Conservation (phyloP, 495 filamentous ascomycete genomes). For the Sabuloglossum arenarium region DNA sequence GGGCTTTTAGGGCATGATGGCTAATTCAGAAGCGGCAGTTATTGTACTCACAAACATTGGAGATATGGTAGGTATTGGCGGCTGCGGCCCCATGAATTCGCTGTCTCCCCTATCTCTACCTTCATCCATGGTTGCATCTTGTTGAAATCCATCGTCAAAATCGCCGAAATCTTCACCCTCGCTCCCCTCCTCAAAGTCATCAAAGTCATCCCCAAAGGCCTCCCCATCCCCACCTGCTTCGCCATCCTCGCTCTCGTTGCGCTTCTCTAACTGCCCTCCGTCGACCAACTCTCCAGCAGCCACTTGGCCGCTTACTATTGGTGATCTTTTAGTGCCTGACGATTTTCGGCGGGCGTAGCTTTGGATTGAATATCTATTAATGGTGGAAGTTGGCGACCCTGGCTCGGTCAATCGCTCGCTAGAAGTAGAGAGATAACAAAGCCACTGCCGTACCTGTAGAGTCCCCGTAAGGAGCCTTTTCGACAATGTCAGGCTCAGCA, state of each 20-base stretch:
- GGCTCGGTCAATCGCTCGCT: slow-evolving; percentile 35
- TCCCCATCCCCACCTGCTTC: slow-evolving; percentile 12
- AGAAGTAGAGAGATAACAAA: slow-evolving; percentile 6
- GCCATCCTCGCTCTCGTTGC: slow-evolving; percentile 22
- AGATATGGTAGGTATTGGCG: slow-evolving; percentile 17
- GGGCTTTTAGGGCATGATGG: background rate
- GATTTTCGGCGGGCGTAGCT: slow-evolving; percentile 11
- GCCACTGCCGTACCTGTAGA: background rate
- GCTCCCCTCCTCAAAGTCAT: slow-evolving; percentile 78
- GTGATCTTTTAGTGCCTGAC: slow-evolving; percentile 5
- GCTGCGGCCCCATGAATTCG: slow-evolving; percentile 2
- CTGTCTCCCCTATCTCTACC: slow-evolving; percentile 17
- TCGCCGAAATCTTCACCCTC: slow-evolving; percentile 67
- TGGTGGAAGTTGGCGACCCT: slow-evolving; percentile 27
- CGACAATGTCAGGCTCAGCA: slow-evolving; percentile 45
- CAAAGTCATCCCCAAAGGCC: slow-evolving; percentile 76
- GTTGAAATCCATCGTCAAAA: slow-evolving; percentile 73
- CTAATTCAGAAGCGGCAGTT: background rate
- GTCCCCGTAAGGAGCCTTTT: slow-evolving; percentile 14
- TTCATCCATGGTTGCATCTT: slow-evolving; percentile 15
- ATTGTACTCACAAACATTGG: slow-evolving; percentile 12
- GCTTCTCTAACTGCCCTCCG: slow-evolving; percentile 22
- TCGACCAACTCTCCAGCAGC: slow-evolving; percentile 13
- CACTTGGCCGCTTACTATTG: background rate
- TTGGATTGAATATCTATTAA: slow-evolving; percentile 18